These are phyloP conservation scores for Ligustrum vulgare DNA, from an alignment of 257 asterid species.

Conservation along the genomic window DNA sequence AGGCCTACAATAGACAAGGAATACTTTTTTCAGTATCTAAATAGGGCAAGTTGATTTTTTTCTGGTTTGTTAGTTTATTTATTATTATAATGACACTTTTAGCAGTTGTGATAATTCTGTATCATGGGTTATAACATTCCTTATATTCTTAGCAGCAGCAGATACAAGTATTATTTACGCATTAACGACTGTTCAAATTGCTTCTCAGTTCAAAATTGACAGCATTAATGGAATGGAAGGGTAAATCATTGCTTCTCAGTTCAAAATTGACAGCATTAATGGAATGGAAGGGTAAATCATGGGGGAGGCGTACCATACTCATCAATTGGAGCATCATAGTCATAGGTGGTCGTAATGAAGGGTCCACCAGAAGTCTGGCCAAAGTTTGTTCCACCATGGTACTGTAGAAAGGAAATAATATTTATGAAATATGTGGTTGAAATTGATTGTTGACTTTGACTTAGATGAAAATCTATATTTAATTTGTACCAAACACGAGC, in stretches of 20 bases:
- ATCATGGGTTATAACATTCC: not conserved
- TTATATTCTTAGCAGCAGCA: not conserved
- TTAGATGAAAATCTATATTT: too few species aligned
- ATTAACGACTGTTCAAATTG: not conserved
- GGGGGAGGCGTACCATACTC: constrained; percentile 64
- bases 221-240: too few species aligned
- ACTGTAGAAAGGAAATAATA: constrained; percentile 40
- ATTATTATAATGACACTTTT: not conserved
- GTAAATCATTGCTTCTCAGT: constrained; percentile 91
- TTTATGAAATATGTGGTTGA: not conserved
- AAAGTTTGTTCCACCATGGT: constrained; percentile 94
- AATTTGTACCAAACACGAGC: too few species aligned
- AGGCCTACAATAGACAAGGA: constrained; percentile 43
- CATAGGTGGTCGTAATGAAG: constrained; percentile 79
- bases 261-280: constrained; percentile 32
- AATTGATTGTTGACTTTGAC: too few species aligned
- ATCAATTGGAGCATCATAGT: constrained; percentile 94
- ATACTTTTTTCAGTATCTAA: constrained; percentile 1
- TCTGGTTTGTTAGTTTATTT: not conserved
- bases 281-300: too few species aligned
- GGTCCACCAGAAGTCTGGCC: constrained; percentile 88
- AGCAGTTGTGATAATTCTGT: not conserved
- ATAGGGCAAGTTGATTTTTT: not conserved
- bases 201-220: not conserved
- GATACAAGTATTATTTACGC: not conserved